Evolutionary conservation across 2,329 filamentous ascomycete genomes (phyloP).

Genomic region (Tympanopsis confertula): DNA sequence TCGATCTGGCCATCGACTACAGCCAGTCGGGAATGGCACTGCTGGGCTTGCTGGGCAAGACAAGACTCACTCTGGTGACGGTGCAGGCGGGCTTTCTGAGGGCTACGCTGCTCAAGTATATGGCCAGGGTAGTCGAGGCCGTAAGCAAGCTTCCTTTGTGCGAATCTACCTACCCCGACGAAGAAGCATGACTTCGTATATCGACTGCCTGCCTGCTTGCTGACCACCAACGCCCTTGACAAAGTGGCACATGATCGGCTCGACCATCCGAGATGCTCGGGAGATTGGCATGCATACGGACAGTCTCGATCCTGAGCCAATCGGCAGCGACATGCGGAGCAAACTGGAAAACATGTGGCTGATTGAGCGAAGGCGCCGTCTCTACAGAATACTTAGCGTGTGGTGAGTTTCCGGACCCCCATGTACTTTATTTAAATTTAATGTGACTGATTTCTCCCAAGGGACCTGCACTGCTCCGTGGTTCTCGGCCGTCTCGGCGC

Average conservation of each 20-base stretch:
- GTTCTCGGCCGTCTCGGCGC: slow-evolving; percentile 44
- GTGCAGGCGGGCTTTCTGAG: slow-evolving; percentile 46
- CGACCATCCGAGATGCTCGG: slow-evolving; percentile 48
- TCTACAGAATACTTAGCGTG: slow-evolving; percentile 41
- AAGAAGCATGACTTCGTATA: neutral
- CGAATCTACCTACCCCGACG: slow-evolving; percentile 5
- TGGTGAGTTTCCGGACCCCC: slow-evolving; percentile 17
- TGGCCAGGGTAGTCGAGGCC: slow-evolving; percentile 44
- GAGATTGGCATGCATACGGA: slow-evolving; percentile 49
- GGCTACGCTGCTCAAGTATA: slow-evolving; percentile 44
- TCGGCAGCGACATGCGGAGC: slow-evolving; percentile 30
- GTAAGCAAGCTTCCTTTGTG: slow-evolving; percentile 17
- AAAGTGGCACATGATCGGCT: slow-evolving; percentile 43
- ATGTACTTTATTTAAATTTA: slow-evolving; percentile 18
- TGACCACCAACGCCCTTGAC: neutral
- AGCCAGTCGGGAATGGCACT: slow-evolving; percentile 44
- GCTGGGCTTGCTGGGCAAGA: slow-evolving; percentile 41
- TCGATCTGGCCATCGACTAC: slow-evolving; percentile 48
- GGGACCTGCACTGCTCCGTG: slow-evolving; percentile 41
- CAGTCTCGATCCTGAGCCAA: slow-evolving; percentile 35
- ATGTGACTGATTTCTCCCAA: slow-evolving; percentile 12
- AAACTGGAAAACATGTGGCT: slow-evolving; percentile 45
- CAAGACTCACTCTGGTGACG: slow-evolving; percentile 39
- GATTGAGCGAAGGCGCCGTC: slow-evolving; percentile 38
- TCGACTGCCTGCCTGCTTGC: neutral